Conservation (phyloP, 306 rosid genomes). For the Castanea sativa region DNA sequence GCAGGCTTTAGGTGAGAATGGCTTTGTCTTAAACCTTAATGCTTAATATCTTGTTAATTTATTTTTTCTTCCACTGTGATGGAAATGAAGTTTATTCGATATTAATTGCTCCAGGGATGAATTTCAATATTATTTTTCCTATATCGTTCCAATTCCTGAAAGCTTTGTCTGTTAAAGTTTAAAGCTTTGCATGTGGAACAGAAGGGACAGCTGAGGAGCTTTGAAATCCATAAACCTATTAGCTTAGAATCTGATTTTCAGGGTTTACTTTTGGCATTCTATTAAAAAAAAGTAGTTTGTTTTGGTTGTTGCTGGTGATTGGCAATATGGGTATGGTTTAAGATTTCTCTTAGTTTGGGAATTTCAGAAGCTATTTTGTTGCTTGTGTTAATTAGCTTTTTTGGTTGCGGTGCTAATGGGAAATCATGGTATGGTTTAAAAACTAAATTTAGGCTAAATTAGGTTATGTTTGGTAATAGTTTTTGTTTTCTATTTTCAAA, state of each 20-base stretch:
- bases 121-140: background rate
- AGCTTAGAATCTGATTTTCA: background rate
- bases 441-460: too few species aligned
- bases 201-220: conserved; percentile 27
- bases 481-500: too few species aligned
- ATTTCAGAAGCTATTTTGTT: too few species aligned
- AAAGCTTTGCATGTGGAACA: conserved; percentile 32
- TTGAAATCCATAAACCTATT: background rate
- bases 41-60: background rate
- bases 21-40: background rate
- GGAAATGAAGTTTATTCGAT: background rate
- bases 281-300: background rate
- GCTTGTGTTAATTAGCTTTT: too few species aligned
- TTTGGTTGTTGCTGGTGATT: background rate
- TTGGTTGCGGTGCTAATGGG: too few species aligned
- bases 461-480: too few species aligned
- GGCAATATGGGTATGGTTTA: background rate
- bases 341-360: background rate
- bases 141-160: conserved; percentile 40
- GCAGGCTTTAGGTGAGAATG: background rate
- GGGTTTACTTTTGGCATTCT: background rate
- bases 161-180: background rate
- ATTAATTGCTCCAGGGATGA: conserved; percentile 31
- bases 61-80: background rate
- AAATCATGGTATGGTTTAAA: too few species aligned